phyloP scores from a whole-genome alignment of 106 monocot genomes.

The Triglochin maritima region DNA sequence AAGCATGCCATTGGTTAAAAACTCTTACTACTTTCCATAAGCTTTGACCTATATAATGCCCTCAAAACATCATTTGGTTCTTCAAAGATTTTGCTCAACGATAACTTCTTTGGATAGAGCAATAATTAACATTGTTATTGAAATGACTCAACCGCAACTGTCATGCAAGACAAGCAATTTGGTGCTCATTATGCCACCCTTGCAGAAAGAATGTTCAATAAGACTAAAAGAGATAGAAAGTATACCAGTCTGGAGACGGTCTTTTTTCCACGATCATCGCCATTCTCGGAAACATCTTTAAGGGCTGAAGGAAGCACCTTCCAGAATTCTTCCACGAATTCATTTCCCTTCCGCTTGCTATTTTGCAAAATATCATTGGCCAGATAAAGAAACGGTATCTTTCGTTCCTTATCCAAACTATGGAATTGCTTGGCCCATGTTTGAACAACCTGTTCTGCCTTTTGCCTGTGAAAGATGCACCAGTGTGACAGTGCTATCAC shows the following conservation, averaged over 20 bases:
- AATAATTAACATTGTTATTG: too few species aligned
- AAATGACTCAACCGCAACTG: too few species aligned
- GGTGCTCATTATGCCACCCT: too few species aligned
- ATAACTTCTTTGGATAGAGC: too few species aligned
- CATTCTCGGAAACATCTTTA: slow-evolving; percentile 68
- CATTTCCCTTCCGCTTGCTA: slow-evolving; percentile 77
- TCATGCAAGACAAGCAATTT: too few species aligned
- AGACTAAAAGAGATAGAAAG: not conserved
- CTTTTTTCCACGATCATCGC: slow-evolving; percentile 75
- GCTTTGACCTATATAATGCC: too few species aligned
- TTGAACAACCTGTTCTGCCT: slow-evolving; percentile 88
- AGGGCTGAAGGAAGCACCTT: slow-evolving; percentile 92
- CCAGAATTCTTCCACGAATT: slow-evolving; percentile 96
- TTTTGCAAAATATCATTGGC: slow-evolving; percentile 98
- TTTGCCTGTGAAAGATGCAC: slow-evolving; percentile 93
- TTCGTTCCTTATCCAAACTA: slow-evolving; percentile 61
- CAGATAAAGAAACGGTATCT: slow-evolving; percentile 68
- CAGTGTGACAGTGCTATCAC: slow-evolving; percentile 85
- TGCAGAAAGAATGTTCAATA: not conserved
- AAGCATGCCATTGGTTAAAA: too few species aligned
- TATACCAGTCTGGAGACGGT: slow-evolving; percentile 80
- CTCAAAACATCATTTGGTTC: too few species aligned
- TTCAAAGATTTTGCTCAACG: too few species aligned
- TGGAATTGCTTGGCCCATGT: slow-evolving; percentile 95
- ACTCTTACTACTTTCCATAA: too few species aligned